These are phyloP conservation scores for Colletotrichum filicis DNA, from an alignment of 2,329 filamentous ascomycete species.

Conservation along the genomic window DNA sequence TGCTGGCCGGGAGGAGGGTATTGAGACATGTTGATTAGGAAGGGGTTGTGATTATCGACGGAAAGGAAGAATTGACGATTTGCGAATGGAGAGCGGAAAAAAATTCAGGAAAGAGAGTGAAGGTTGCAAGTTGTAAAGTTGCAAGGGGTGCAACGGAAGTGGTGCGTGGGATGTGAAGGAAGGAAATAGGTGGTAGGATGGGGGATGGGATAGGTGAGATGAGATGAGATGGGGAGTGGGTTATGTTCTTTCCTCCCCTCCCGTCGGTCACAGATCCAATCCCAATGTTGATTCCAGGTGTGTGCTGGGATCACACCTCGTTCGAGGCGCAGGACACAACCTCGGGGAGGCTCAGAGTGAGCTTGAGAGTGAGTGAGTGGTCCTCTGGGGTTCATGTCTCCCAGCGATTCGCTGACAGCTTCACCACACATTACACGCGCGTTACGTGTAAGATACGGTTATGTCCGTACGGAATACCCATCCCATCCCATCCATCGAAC, in stretches of 20 bases:
- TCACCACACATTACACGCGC: not conserved
- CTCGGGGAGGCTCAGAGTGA: not conserved
- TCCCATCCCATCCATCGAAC: not conserved
- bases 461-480: not conserved
- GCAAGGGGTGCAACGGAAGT: not conserved
- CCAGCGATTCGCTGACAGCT: not conserved
- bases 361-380: not conserved
- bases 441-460: constrained; percentile 1
- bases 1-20: constrained; percentile 39
- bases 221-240: not conserved
- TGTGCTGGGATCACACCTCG: not conserved
- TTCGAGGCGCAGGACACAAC: not conserved
- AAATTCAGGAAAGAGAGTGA: not conserved
- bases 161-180: constrained; percentile 8
- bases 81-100: not conserved
- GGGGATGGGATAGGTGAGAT: not conserved
- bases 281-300: not conserved
- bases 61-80: not conserved
- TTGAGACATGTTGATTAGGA: constrained; percentile 47
- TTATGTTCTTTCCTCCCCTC: not conserved
- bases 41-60: constrained; percentile 8
- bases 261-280: constrained; percentile 1
- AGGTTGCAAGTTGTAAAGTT: constrained; percentile 9
- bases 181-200: constrained; percentile 11
- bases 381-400: not conserved